These are phyloP conservation scores for Tricholoma hemisulphureum DNA, from an alignment of 768 basidiomycete genomes.

Conservation along the genomic window DNA sequence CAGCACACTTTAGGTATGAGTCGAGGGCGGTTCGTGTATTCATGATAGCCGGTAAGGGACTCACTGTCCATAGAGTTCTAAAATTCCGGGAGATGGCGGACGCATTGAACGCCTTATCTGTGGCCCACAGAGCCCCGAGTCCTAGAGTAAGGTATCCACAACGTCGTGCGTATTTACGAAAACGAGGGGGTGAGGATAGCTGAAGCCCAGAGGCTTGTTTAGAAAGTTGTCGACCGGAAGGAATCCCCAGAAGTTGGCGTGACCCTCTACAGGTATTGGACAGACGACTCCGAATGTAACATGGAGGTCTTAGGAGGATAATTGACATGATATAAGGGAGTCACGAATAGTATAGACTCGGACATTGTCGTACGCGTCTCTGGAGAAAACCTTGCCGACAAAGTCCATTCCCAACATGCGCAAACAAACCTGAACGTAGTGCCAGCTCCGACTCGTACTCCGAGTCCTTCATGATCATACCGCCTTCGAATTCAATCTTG, in stretches of 20 bases:
- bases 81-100: slow-evolving; percentile 54
- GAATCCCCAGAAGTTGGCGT: too few relatives aligned
- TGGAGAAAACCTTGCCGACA: not conserved
- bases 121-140: slow-evolving; percentile 38
- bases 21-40: not conserved
- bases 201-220: not conserved
- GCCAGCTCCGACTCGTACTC: too few relatives aligned
- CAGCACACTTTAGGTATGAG: slow-evolving; percentile 48
- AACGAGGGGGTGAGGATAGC: not conserved
- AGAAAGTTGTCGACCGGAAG: not conserved
- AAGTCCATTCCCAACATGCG: not conserved
- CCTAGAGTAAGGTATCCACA: slow-evolving; percentile 38
- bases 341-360: too few relatives aligned
- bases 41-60: slow-evolving; percentile 15
- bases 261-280: too few relatives aligned
- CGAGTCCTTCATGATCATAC: too few relatives aligned
- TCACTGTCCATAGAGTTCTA: slow-evolving; percentile 51
- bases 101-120: slow-evolving; percentile 57
- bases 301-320: not conserved
- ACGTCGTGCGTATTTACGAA: slow-evolving; percentile 27
- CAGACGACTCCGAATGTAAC: not conserved
- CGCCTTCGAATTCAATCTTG: too few relatives aligned
- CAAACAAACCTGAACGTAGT: not conserved
- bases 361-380: not conserved
- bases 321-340: too few relatives aligned